Percentiles rank a stretch among this genome's conserved stretches.
phyloP scores from a whole-genome alignment of 179 eudicot genomes.

The Gypsophila paniculata region DNA sequence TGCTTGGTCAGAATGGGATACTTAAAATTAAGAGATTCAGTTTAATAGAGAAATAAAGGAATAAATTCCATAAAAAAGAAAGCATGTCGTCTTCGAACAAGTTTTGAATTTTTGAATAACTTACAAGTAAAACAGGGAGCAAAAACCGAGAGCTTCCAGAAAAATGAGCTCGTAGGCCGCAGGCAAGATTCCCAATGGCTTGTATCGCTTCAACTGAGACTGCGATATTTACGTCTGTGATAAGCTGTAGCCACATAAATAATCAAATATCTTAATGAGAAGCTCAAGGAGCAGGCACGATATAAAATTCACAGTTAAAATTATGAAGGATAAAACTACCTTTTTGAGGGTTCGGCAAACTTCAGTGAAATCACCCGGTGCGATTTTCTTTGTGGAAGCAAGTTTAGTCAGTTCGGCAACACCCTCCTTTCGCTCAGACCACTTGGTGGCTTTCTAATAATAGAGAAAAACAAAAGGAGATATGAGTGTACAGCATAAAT shows the following conservation, averaged over 20 bases:
- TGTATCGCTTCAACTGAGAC: conserved; percentile 95
- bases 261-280: conserved; percentile 8
- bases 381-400: conserved; percentile 87
- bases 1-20: background rate
- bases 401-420: conserved; percentile 95
- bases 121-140: conserved; percentile 85
- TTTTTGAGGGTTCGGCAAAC: conserved; percentile 87
- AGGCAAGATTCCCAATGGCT: conserved; percentile 94
- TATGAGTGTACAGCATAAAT: conserved; percentile 18
- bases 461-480: conserved; percentile 19
- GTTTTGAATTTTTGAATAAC: conserved; percentile 20
- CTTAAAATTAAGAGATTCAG: background rate
- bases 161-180: conserved; percentile 80
- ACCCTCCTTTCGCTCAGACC: conserved; percentile 99
- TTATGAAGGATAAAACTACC: conserved; percentile 43
- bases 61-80: background rate
- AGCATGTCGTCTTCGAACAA: background rate
- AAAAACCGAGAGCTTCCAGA: conserved; percentile 78
- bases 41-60: background rate
- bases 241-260: conserved; percentile 52
- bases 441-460: conserved; percentile 86
- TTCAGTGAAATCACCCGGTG: conserved; percentile 97
- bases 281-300: background rate
- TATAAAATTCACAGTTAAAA: background rate
- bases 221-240: conserved; percentile 90